Percentiles rank a stretch among this genome's conserved stretches.
These are phyloP conservation scores for Straminergon stramineum DNA, from an alignment of 225 moss, liverwort and hornwort species.

Conservation along the genomic window DNA sequence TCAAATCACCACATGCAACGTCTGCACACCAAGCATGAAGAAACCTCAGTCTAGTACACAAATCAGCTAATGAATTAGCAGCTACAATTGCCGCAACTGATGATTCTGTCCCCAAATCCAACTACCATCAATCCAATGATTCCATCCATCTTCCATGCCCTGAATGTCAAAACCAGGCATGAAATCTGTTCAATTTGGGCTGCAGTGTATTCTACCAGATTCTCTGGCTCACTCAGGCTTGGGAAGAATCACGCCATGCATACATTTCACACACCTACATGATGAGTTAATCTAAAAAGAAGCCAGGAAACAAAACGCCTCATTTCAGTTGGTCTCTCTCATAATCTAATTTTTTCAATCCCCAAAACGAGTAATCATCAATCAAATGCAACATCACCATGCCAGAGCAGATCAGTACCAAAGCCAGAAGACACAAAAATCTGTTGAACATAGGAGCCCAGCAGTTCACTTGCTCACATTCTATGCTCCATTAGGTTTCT, in stretches of 20 bases:
- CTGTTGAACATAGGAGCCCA: background rate
- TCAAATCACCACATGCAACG: background rate
- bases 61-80: background rate
- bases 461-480: background rate
- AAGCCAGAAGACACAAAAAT: background rate
- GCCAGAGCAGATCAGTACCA: background rate
- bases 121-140: background rate
- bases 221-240: background rate
- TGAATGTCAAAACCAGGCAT: background rate
- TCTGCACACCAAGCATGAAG: background rate
- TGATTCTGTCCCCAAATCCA: background rate
- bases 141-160: background rate
- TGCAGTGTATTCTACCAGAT: no score
- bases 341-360: background rate
- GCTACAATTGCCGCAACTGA: background rate
- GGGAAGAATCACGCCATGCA: background rate
- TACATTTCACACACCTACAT: background rate
- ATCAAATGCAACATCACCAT: background rate
- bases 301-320: background rate
- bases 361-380: background rate
- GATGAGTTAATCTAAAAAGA: background rate
- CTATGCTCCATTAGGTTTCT: conserved; percentile 4
- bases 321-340: background rate
- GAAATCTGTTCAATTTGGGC: background rate
- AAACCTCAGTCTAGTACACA: background rate